phyloP scores from a whole-genome alignment of 345 rosid species.

The Geranium rotundifolium region DNA sequence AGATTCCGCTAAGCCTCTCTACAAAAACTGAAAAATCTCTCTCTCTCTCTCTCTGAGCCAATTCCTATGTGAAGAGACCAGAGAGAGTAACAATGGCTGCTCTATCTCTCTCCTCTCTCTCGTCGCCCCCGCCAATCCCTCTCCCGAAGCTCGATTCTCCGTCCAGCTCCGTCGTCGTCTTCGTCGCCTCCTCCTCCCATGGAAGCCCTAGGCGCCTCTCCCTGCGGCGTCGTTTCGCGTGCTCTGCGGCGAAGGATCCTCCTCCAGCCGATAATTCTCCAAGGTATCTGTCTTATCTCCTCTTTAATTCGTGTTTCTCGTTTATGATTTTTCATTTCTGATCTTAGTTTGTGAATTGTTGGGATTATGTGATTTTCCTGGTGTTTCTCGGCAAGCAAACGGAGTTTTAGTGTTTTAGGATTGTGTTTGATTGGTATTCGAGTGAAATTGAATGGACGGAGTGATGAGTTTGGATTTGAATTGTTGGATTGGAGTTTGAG shows the following conservation, averaged over 20 bases:
- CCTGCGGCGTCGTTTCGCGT: conserved; percentile 17
- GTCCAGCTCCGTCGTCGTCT: conserved; percentile 16
- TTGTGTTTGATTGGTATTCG: no score
- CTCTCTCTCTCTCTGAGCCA: neutral
- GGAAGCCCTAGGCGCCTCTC: conserved; percentile 11
- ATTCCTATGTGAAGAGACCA: neutral
- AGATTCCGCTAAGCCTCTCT: neutral
- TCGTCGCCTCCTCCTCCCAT: conserved; percentile 11
- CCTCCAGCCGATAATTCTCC: conserved; percentile 35
- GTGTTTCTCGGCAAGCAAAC: no score
- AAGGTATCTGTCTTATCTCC: conserved; percentile 24
- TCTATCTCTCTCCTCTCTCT: conserved; percentile 19
- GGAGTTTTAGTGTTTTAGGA: no score
- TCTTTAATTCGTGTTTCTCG: neutral
- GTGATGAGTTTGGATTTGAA: no score
- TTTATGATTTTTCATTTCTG: neutral
- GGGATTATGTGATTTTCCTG: no score
- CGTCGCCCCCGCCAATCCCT: conserved; percentile 9
- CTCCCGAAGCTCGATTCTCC: conserved; percentile 12
- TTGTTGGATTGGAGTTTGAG: no score
- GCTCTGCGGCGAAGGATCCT: conserved; percentile 26
- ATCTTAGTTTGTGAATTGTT: no score
- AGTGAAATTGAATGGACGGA: no score
- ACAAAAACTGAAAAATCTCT: neutral
- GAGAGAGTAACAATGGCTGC: conserved; percentile 12